Percentiles rank a stretch among this genome's conserved stretches.
Conservation (phyloP, 371 early-diverging fungal genomes). For the Thermomucor indicae-seudaticae region DNA sequence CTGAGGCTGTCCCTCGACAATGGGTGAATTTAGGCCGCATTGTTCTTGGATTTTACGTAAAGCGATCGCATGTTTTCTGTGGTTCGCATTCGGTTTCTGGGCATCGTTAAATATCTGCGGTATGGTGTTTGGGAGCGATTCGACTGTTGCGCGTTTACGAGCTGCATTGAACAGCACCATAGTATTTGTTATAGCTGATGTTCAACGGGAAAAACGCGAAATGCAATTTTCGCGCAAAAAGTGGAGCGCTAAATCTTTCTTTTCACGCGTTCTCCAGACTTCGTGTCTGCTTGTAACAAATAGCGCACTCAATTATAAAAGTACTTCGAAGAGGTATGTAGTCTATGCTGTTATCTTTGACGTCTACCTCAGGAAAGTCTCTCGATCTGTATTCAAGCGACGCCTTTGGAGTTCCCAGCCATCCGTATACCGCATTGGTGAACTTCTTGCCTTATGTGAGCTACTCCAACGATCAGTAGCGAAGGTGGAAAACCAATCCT, state of each 20-base stretch:
- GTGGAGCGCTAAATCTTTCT: too few species aligned
- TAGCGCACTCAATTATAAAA: too few species aligned
- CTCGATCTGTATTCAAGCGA: too few species aligned
- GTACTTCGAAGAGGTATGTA: too few species aligned
- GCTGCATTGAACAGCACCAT: too few species aligned
- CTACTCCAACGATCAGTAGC: slow-evolving; percentile 3
- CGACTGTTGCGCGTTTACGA: slow-evolving; percentile 5
- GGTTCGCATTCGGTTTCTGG: slow-evolving; percentile 61
- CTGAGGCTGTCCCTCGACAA: slow-evolving; percentile 35
- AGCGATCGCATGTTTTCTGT: slow-evolving; percentile 68
- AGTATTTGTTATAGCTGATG: too few species aligned
- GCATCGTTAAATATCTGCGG: slow-evolving; percentile 75
- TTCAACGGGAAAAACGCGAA: too few species aligned
- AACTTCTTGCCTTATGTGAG: slow-evolving; percentile 63
- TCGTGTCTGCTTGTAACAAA: too few species aligned
- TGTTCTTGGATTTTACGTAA: slow-evolving; percentile 74
- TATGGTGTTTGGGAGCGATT: slow-evolving; percentile 39
- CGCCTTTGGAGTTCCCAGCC: slow-evolving; percentile 74
- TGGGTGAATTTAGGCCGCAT: slow-evolving; percentile 43
- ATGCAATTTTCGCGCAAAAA: too few species aligned
- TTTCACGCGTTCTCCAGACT: too few species aligned
- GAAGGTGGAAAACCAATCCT: slow-evolving; percentile 13
- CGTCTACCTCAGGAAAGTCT: too few species aligned
- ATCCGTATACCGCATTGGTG: slow-evolving; percentile 76
- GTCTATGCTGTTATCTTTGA: too few species aligned